phyloP scores from a whole-genome alignment of 306 rosid genomes.

The Fragaria iinumae region DNA sequence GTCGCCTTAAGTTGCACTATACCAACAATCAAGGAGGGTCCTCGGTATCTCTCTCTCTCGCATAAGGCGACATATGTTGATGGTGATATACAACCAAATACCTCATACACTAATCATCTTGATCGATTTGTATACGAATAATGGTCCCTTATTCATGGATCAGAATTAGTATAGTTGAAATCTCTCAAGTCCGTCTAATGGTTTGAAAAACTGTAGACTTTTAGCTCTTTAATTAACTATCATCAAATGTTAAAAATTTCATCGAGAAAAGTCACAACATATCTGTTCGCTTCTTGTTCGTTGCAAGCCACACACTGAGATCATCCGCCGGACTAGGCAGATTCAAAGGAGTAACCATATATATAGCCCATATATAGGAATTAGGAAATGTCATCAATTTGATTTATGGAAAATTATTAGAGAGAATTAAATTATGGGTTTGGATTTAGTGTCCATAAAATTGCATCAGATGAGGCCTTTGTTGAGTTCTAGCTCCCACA shows the following conservation, averaged over 20 bases:
- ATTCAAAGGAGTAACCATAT: too few relatives aligned
- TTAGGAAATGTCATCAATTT: too few relatives aligned
- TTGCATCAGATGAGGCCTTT: too few relatives aligned
- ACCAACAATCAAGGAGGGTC: neutral
- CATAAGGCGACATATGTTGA: constrained; percentile 5
- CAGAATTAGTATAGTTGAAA: neutral
- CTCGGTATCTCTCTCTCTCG: neutral
- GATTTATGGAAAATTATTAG: too few relatives aligned
- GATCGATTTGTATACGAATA: neutral
- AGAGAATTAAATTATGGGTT: too few relatives aligned
- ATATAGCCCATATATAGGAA: too few relatives aligned
- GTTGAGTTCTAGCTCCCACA: too few relatives aligned
- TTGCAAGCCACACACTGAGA: neutral
- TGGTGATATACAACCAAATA: constrained; percentile 15
- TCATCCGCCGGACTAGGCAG: too few relatives aligned
- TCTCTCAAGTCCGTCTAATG: neutral
- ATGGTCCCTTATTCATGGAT: neutral
- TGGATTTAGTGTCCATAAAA: too few relatives aligned
- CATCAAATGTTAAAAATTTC: neutral
- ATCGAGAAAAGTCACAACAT: neutral
- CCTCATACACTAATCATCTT: constrained; percentile 5
- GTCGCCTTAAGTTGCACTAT: constrained; percentile 6
- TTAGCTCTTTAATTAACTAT: neutral
- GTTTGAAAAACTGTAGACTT: neutral
- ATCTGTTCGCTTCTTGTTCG: too few relatives aligned